Percentiles rank a stretch among this genome's conserved stretches.
phyloP scores from a whole-genome alignment of 257 asterid genomes.

The Echium plantagineum region DNA sequence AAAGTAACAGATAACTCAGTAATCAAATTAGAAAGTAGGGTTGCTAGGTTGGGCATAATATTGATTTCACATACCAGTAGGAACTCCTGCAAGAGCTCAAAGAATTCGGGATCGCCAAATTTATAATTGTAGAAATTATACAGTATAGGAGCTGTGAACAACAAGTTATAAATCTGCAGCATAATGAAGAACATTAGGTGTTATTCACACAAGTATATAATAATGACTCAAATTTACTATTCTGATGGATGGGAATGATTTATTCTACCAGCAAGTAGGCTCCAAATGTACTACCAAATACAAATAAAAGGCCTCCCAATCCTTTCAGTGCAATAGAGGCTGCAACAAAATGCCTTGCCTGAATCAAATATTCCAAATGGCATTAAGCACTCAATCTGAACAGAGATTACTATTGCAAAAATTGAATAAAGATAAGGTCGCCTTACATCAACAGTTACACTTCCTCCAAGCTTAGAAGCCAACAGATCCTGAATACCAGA shows the following conservation, averaged over 20 bases:
- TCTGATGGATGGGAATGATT: not conserved
- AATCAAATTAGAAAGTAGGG: not conserved
- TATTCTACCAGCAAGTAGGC: conserved; percentile 69
- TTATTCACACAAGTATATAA: not conserved
- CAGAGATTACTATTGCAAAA: not conserved
- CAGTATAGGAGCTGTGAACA: conserved; percentile 50
- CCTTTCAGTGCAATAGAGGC: conserved; percentile 59
- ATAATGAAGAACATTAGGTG: not conserved
- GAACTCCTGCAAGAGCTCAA: conserved; percentile 38
- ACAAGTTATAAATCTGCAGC: conserved; percentile 59
- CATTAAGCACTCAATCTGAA: not conserved
- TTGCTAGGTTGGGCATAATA: not conserved
- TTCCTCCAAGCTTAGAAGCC: conserved; percentile 39
- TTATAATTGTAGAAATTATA: conserved; percentile 52
- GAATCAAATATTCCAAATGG: conserved; percentile 17
- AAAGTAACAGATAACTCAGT: conserved; percentile 1
- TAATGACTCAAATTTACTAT: not conserved
- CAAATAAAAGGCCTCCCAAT: conserved; percentile 76
- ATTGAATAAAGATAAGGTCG: not conserved
- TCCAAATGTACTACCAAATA: conserved; percentile 66
- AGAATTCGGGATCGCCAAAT: conserved; percentile 34
- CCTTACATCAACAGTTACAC: conserved; percentile 47
- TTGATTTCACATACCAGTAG: conserved; percentile 43
- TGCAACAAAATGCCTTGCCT: conserved; percentile 58
- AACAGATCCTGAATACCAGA: conserved; percentile 34